A percentile compares a stretch with the other conserved stretches of the same genome.
phyloP scores from a whole-genome alignment of 2,329 filamentous ascomycete genomes.

The Nemania bipapillata region DNA sequence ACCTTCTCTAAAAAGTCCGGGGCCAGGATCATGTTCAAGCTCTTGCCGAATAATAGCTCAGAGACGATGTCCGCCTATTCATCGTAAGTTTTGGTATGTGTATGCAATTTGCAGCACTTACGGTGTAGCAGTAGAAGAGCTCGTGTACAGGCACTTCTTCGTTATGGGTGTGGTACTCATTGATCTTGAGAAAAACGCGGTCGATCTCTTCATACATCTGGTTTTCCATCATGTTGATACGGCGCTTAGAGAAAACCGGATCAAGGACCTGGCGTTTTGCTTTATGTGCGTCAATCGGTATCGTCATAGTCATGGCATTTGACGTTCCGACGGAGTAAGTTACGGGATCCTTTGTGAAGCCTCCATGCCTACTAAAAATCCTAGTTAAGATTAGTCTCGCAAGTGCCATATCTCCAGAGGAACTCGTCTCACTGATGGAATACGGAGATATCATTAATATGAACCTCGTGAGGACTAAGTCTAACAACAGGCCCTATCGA shows the following conservation, averaged over 20 bases:
- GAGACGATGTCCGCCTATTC: constrained; percentile 6
- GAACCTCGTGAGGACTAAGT: constrained; percentile 4
- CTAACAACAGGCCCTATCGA: not conserved
- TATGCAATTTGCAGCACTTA: too few species aligned
- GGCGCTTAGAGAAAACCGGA: not conserved
- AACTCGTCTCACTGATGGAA: constrained; percentile 10
- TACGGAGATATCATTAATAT: not conserved
- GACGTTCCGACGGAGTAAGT: not conserved
- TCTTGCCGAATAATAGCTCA: not conserved
- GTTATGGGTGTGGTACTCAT: not conserved
- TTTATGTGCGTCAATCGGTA: not conserved
- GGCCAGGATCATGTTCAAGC: not conserved
- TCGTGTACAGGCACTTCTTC: not conserved
- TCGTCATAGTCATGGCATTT: not conserved
- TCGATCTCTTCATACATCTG: not conserved
- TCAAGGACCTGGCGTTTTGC: not conserved
- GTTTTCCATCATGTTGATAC: not conserved
- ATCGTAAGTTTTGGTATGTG: too few species aligned
- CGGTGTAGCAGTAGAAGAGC: not conserved
- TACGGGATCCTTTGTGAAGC: constrained; percentile 3
- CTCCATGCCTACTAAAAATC: too few species aligned
- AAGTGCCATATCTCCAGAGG: too few species aligned
- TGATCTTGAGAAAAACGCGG: not conserved
- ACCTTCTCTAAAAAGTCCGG: not conserved
- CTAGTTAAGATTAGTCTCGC: too few species aligned